These are phyloP conservation scores for Spinacia oleracea DNA, from an alignment of 179 eudicot species.

Conservation along the genomic window DNA sequence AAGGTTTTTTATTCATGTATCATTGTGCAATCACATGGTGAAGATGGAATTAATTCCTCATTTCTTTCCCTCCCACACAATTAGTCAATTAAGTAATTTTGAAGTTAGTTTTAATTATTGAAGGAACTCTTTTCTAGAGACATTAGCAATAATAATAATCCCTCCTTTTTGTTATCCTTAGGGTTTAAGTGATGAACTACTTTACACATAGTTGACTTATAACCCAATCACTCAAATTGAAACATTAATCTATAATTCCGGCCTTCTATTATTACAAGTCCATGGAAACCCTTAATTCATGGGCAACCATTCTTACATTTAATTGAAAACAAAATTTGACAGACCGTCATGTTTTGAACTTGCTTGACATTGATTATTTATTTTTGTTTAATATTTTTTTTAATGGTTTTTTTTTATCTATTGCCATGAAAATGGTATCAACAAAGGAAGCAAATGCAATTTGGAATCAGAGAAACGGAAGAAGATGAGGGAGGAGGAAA, in stretches of 20 bases:
- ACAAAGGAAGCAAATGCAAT: too few relatives aligned
- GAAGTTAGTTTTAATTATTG: not conserved
- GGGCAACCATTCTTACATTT: not conserved
- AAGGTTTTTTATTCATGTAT: not conserved
- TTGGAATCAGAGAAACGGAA: too few relatives aligned
- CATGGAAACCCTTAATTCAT: not conserved
- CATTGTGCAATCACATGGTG: not conserved
- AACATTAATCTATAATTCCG: not conserved
- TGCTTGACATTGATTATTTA: too few relatives aligned
- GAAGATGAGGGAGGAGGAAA: too few relatives aligned
- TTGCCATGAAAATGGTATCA: too few relatives aligned
- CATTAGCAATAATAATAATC: not conserved
- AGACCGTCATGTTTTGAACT: too few relatives aligned
- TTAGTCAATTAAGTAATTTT: not conserved
- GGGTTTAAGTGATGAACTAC: not conserved
- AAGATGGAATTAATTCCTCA: not conserved
- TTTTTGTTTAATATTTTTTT: too few relatives aligned
- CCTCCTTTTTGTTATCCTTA: not conserved
- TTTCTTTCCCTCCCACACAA: not conserved
- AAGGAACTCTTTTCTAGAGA: not conserved
- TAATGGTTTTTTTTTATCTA: too few relatives aligned
- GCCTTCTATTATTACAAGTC: not conserved
- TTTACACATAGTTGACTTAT: not conserved
- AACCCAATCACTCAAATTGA: not conserved
- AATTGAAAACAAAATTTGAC: too few relatives aligned